These are phyloP conservation scores for Saturnispora saitoi DNA, from an alignment of 805 yeast genomes.

Conservation along the genomic window DNA sequence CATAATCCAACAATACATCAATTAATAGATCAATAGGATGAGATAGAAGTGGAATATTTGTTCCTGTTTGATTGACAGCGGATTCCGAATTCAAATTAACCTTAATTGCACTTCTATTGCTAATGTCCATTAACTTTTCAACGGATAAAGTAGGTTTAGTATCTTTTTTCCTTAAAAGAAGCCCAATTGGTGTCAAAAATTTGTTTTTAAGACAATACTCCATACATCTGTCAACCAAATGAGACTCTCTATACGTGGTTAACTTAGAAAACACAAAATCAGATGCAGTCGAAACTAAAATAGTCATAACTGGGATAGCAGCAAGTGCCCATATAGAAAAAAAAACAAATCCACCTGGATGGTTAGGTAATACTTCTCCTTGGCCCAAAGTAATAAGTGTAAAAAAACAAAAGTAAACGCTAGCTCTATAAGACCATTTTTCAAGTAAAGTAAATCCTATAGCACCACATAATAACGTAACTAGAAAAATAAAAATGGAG, in stretches of 20 bases:
- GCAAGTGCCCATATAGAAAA: constrained; percentile 74
- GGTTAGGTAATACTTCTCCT: constrained; percentile 62
- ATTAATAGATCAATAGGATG: constrained; percentile 18
- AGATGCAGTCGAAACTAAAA: constrained; percentile 62
- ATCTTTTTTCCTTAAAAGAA: constrained; percentile 2
- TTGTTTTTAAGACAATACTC: constrained; percentile 10
- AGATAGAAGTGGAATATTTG: constrained; percentile 14
- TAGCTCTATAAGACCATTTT: constrained; percentile 62
- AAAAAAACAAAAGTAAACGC: constrained; percentile 68
- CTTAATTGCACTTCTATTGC: constrained; percentile 8
- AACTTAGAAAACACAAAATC: constrained; percentile 40
- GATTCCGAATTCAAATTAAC: neutral
- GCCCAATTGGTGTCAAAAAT: constrained; percentile 6
- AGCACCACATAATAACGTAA: constrained; percentile 71
- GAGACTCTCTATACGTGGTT: constrained; percentile 15
- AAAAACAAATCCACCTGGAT: constrained; percentile 60
- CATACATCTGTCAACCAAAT: constrained; percentile 12
- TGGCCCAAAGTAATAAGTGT: constrained; percentile 79
- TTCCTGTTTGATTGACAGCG: neutral
- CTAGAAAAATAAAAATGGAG: constrained; percentile 37
- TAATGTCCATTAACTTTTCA: constrained; percentile 5
- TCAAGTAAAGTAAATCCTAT: constrained; percentile 51
- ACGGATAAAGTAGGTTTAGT: neutral
- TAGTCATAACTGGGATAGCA: constrained; percentile 85
- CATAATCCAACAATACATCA: constrained; percentile 15